These are phyloP conservation scores for Nicotiana tabacum DNA, from an alignment of 257 asterid genomes.

Conservation along the genomic window DNA sequence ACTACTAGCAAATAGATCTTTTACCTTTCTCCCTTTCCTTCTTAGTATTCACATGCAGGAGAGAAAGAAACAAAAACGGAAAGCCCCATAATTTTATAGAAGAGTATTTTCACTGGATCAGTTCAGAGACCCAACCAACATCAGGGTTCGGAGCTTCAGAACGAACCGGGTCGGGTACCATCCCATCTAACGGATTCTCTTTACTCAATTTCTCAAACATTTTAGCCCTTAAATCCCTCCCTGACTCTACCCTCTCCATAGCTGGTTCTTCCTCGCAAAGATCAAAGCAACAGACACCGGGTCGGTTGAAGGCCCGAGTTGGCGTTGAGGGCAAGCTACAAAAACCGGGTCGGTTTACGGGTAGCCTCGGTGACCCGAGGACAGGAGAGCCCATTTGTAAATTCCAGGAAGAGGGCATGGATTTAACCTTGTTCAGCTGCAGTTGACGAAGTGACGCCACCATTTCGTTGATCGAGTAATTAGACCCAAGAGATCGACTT, in stretches of 20 bases:
- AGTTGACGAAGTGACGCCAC: conserved; percentile 39
- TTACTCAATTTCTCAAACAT: conserved; percentile 43
- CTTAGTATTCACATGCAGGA: no score
- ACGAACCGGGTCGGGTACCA: conserved; percentile 6
- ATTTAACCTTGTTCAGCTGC: conserved; percentile 36
- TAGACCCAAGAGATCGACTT: conserved; percentile 40
- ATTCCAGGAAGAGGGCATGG: conserved; percentile 29
- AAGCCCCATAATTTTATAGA: no score
- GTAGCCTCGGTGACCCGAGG: conserved; percentile 24
- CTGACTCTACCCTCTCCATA: conserved; percentile 51
- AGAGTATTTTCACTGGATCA: conserved; percentile 28
- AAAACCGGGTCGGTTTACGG: conserved; percentile 28
- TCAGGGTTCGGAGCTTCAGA: conserved; percentile 25
- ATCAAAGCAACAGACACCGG: conserved; percentile 21
- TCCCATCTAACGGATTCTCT: conserved; percentile 48
- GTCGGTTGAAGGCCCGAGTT: conserved; percentile 22
- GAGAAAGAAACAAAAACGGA: no score
- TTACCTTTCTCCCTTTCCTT: no score
- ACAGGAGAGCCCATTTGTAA: conserved; percentile 22
- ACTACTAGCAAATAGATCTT: no score
- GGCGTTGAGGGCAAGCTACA: conserved; percentile 47
- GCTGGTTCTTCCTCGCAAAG: conserved; percentile 27
- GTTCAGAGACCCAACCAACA: conserved; percentile 70
- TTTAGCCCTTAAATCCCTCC: conserved; percentile 43
- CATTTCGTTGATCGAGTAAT: conserved; percentile 26